Evolutionary conservation across 208 protist genomes (phyloP), one percentile per base, ranked within the genome.

Genomic region (Trypanosoma caninum): DNA sequence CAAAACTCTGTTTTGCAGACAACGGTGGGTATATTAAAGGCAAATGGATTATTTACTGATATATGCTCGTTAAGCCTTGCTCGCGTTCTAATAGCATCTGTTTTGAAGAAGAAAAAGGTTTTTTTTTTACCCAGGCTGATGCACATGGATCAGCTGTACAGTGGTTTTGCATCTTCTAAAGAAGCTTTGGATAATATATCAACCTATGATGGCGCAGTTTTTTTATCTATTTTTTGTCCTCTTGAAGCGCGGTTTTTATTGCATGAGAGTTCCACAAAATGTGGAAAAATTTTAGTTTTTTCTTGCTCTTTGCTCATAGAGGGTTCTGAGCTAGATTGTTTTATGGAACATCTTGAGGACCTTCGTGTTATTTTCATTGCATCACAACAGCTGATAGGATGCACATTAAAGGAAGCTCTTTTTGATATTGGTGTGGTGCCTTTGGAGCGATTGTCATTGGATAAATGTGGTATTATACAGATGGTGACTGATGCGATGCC

Each of bases 361-460:
- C 20, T 62, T 53, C 7, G 58, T 47, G 33, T 66, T 66, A 16
- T 8, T 28, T 66, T 62, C 50, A 16, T 72, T 27, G 66, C 42
- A 2, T 72, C 66, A 3, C 66, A 72, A 51, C 25, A 48, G 25
- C 1, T 60, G 30, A 7, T 72, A 18, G 16, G 38, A 40, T 10
- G 1, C 27, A 10, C 34, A 30, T n/a, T 72, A 4, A 72, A 72
- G 22, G 58, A 72, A 34, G 11, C 30, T 33, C 40, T 72, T 30
- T 65, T 62, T 62, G 59, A 72, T 22, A 31, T 61, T 18, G 44
- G 42, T 48, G 55, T 72, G 18, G 16, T 72, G 3, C 46, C 66
- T 23, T 28, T 72, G 14, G 66, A 72, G 34, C 57, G 66, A 14
- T 31, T 72, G 3, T 72, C 66, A 7, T 58, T 66, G 37, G 0